A percentile compares a stretch with the other conserved stretches of the same genome.
phyloP scores from a whole-genome alignment of 2,329 filamentous ascomycete species.

The Tympanopsis confertula region DNA sequence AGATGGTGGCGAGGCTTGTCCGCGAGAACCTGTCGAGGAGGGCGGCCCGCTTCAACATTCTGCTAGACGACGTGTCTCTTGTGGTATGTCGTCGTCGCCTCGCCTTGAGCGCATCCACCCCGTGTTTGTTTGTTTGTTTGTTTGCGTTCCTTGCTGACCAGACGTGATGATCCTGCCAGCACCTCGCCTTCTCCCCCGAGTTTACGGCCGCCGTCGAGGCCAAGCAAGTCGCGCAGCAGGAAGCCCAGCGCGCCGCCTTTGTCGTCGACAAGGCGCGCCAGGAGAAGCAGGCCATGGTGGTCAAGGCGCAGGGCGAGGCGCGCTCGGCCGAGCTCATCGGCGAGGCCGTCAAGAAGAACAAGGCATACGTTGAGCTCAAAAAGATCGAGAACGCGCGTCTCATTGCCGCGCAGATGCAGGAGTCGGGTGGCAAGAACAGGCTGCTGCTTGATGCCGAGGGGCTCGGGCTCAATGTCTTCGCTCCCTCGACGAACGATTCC shows the following conservation, averaged over 20 bases:
- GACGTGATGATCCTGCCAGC: conserved; percentile 24
- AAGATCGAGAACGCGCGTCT: conserved; percentile 92
- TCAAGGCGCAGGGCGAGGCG: conserved; percentile 97
- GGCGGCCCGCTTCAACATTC: conserved; percentile 92
- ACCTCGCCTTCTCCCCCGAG: conserved; percentile 63
- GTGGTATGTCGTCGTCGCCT: conserved; percentile 48
- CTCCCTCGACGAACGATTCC: conserved; percentile 21
- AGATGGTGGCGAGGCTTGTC: conserved; percentile 84
- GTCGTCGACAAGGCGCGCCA: conserved; percentile 97
- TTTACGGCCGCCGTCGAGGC: conserved; percentile 65
- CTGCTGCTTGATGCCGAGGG: conserved; percentile 86
- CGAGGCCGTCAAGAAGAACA: conserved; percentile 98
- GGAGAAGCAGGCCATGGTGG: conserved; percentile 98
- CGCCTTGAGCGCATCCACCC: no score
- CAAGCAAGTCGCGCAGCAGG: conserved; percentile 72
- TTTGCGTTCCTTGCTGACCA: conserved; percentile 5
- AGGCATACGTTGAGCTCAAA: conserved; percentile 90
- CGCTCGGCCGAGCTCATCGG: conserved; percentile 95
- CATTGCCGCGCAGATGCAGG: conserved; percentile 81
- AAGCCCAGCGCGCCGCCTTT: conserved; percentile 93
- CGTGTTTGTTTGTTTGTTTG: conserved; percentile 10
- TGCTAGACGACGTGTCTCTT: conserved; percentile 91
- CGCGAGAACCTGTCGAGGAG: conserved; percentile 84
- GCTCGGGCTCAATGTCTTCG: conserved; percentile 77
- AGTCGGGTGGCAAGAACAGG: conserved; percentile 79